Evolutionary conservation across 2,329 filamentous ascomycete species (phyloP), one percentile per base, ranked within the genome.

Genomic region (Aspergillus caelatus): DNA sequence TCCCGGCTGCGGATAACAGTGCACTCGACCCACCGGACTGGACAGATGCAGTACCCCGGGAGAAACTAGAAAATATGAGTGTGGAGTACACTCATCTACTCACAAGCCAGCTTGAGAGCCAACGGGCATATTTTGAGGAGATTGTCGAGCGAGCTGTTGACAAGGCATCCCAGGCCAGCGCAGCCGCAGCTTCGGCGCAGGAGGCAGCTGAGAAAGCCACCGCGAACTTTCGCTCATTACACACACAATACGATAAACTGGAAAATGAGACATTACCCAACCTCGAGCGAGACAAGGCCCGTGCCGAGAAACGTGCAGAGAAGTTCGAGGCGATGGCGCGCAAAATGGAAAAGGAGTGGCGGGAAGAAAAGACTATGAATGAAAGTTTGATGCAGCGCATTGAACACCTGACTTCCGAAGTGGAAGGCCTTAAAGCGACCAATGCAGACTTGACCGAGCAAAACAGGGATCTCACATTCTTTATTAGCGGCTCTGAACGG

Each of bases 81-180:
- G 86, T 95, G 68, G 95, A 99, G 79, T 99, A 98, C 77, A 95
- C 94, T 0, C 94, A 97, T 74, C 87, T 99, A 2, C 86, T 99
- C 12, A 96, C 92, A 3, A 94, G 90, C 64, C 95, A 99, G 74
- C 87, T 99, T 2, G 95, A 98, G 75, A 93, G 90, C 50, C 95
- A 99, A 76, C 88, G 95, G 11, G 85, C 91, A 0, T 99, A 98
- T 78, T 99, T 96, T 70, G 94, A 98, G 76, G 94, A 96, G 70
- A 88, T 96, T 76, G 86, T 99, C 58, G 90, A 89, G 72, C 93
- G 96, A 67, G 92, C 93, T 0, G 93, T 91, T 0, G 92, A 96
- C 77, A 98, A 98, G 80, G 94, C 94, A 0, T 86, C 89, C 1
- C 88, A 90, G 72, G 92, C 94, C 0, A 84, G 87, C 0, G 83